Evolutionary conservation across 257 asterid genomes (phyloP).

Genomic region (Hygrophila difformis): DNA sequence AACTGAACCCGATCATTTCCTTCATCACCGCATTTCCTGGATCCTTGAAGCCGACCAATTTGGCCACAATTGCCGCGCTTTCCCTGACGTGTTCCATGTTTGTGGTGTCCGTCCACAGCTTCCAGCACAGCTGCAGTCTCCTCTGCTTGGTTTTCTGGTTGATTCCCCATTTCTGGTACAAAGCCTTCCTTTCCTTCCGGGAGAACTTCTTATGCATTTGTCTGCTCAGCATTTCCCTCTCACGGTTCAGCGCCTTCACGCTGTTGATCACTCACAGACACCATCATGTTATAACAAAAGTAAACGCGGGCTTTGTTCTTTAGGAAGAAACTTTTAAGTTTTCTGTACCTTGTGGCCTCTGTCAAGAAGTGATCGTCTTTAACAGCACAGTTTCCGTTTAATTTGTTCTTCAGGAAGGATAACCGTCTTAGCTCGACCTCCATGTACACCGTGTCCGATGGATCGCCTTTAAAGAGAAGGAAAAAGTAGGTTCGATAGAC

Average conservation of each 20-base stretch:
- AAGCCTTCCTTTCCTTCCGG: conserved; percentile 33
- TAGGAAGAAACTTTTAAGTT: no score
- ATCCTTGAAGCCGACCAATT: conserved; percentile 37
- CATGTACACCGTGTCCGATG: conserved; percentile 46
- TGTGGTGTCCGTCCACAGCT: conserved; percentile 42
- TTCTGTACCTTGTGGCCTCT: conserved; percentile 29
- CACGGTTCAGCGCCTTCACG: conserved; percentile 27
- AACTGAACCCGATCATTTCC: conserved; percentile 13
- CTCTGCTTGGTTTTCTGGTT: conserved; percentile 38
- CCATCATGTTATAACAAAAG: background rate
- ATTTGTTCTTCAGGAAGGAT: conserved; percentile 32
- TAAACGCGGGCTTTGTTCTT: no score
- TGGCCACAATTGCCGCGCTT: conserved; percentile 44
- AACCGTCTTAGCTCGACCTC: conserved; percentile 59
- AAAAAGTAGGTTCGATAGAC: conserved; percentile 53
- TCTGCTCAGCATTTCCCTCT: conserved; percentile 44
- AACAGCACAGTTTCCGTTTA: conserved; percentile 14
- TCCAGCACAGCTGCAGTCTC: conserved; percentile 33
- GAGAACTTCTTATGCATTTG: conserved; percentile 37
- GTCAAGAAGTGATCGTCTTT: conserved; percentile 18
- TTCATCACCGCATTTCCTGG: conserved; percentile 23
- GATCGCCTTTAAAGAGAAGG: conserved; percentile 56
- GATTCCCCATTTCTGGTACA: conserved; percentile 41
- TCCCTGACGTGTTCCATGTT: conserved; percentile 49
- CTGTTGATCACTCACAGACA: conserved; percentile 17